These are phyloP conservation scores for Pyrenophora seminiperda DNA, from an alignment of 2,329 filamentous ascomycete genomes.

Conservation along the genomic window DNA sequence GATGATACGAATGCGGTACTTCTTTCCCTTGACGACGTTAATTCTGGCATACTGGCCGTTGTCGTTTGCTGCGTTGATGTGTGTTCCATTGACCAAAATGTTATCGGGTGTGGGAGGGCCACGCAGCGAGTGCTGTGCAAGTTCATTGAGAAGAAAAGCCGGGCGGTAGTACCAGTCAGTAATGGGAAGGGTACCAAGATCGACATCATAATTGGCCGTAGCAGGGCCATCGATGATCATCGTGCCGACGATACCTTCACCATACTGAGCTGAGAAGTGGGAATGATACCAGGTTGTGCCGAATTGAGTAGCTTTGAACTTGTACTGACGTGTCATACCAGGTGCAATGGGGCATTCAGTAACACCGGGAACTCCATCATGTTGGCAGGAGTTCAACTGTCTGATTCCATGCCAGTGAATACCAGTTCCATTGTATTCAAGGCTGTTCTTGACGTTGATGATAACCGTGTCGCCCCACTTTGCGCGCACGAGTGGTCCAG, in stretches of 20 bases:
- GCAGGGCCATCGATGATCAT: conserved; percentile 52
- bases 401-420: conserved; percentile 60
- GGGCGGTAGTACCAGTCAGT: conserved; percentile 66
- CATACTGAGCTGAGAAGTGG: conserved; percentile 52
- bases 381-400: conserved; percentile 46
- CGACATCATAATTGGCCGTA: conserved; percentile 59
- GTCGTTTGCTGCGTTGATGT: conserved; percentile 50
- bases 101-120: conserved; percentile 53
- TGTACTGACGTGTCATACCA: conserved; percentile 61
- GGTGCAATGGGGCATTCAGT: conserved; percentile 70
- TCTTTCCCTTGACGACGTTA: conserved; percentile 54
- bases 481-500: conserved; percentile 59
- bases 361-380: conserved; percentile 61
- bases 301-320: conserved; percentile 59
- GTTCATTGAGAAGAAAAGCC: conserved; percentile 40
- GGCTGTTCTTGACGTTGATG: conserved; percentile 48
- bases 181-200: conserved; percentile 64
- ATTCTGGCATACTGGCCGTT: conserved; percentile 44
- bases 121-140: conserved; percentile 37
- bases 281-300: conserved; percentile 54
- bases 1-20: conserved; percentile 63
- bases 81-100: conserved; percentile 61
- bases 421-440: conserved; percentile 54
- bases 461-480: conserved; percentile 49
- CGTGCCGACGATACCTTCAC: conserved; percentile 50